Evolutionary conservation across 225 moss, liverwort and hornwort genomes (phyloP).

Genomic region (Ulota crispa): DNA sequence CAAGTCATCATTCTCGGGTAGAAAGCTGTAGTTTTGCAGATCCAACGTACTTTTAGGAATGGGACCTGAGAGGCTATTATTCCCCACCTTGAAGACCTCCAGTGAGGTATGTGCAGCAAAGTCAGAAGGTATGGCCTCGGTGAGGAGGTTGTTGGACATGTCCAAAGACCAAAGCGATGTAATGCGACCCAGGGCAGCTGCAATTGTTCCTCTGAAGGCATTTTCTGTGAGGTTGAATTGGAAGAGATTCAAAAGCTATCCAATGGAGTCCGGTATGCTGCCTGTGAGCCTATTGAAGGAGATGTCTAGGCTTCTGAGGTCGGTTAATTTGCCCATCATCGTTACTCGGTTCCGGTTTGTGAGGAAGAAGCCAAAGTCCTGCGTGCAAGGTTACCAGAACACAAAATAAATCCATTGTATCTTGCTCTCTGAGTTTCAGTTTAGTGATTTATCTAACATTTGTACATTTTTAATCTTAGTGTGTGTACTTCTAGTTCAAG

Average conservation of each 20-base stretch:
- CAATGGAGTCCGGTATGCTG: constrained; percentile 25
- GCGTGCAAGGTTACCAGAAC: background rate
- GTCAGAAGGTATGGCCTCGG: background rate
- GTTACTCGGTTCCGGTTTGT: background rate
- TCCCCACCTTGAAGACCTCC: background rate
- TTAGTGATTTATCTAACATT: background rate
- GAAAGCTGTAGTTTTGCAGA: background rate
- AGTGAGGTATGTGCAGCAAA: background rate
- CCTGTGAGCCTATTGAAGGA: constrained; percentile 30
- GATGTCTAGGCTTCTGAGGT: constrained; percentile 26
- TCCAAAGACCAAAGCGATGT: background rate
- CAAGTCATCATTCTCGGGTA: constrained; percentile 13
- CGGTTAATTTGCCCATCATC: background rate
- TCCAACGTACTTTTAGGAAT: constrained; percentile 8
- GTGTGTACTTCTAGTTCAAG: background rate
- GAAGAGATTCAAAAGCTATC: constrained; percentile 22
- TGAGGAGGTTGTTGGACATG: constrained; percentile 14
- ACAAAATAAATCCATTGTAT: background rate
- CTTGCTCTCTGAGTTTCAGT: background rate
- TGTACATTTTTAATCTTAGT: background rate
- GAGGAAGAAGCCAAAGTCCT: constrained; percentile 20
- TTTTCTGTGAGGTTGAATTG: constrained; percentile 35
- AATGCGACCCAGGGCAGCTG: constrained; percentile 9
- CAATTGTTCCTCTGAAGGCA: constrained; percentile 25
- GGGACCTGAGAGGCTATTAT: constrained; percentile 24